A percentile compares a stretch with the other conserved stretches of the same genome.
Conservation (phyloP, 2,329 filamentous ascomycete genomes). For the Diaporthe vaccinii region DNA sequence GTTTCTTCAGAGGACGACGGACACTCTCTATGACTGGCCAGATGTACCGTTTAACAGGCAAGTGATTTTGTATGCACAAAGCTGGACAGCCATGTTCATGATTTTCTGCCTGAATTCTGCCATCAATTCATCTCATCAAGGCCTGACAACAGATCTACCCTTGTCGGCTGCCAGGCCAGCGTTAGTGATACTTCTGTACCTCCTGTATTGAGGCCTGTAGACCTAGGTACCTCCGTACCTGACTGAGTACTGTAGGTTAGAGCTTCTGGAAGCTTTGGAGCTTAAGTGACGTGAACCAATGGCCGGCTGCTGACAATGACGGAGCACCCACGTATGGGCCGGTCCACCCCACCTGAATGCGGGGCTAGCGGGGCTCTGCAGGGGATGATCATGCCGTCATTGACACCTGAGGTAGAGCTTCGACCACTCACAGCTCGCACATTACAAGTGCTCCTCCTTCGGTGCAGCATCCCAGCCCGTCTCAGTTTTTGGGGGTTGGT, state of each 20-base stretch:
- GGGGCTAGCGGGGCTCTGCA: slow-evolving; percentile 8
- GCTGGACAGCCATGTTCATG: neutral
- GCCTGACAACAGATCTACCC: neutral
- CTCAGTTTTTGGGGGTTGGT: slow-evolving; percentile 8
- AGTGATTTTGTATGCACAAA: neutral
- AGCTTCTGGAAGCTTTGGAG: slow-evolving; percentile 8
- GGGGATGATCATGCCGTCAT: slow-evolving; percentile 31
- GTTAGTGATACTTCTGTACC: neutral
- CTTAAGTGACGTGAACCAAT: neutral
- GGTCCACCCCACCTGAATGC: neutral
- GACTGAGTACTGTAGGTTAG: neutral
- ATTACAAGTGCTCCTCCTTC: slow-evolving; percentile 34
- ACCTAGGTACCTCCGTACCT: neutral
- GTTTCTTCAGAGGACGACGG: neutral
- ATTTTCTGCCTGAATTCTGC: neutral
- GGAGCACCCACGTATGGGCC: slow-evolving; percentile 7
- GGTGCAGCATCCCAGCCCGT: slow-evolving; percentile 12
- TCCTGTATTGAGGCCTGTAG: neutral
- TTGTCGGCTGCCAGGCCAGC: neutral
- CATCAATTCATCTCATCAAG: neutral
- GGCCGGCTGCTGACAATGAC: slow-evolving; percentile 13
- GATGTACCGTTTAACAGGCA: too few relatives aligned
- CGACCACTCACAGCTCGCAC: slow-evolving; percentile 31
- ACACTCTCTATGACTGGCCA: neutral
- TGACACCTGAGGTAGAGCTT: slow-evolving; percentile 29